Conservation (phyloP, 768 basidiomycete species). For the Psilocybe azurescens region DNA sequence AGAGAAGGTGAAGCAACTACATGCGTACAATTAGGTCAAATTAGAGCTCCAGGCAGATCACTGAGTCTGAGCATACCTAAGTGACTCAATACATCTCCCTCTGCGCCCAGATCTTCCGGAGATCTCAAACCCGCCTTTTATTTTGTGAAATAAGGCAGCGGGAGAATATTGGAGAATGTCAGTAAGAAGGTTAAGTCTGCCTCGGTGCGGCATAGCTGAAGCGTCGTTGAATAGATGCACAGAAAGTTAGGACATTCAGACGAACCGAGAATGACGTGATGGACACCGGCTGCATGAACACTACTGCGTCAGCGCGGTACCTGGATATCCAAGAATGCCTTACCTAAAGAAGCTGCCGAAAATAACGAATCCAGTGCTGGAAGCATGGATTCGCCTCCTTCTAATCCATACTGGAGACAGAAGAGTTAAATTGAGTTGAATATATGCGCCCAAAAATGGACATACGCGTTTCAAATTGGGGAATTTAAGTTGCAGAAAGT, state of each 20-base stretch:
- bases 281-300: conserved; percentile 55
- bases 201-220: conserved; percentile 84
- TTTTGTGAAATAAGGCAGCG: conserved; percentile 82
- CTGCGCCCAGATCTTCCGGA: conserved; percentile 68
- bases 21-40: background rate
- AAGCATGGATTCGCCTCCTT: conserved; percentile 94
- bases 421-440: conserved; percentile 1
- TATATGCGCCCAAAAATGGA: background rate
- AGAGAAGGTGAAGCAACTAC: conserved; percentile 71
- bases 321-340: background rate
- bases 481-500: conserved; percentile 87
- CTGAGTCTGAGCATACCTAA: conserved; percentile 49
- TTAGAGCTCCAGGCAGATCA: background rate
- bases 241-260: background rate
- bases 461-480: conserved; percentile 81
- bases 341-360: conserved; percentile 64
- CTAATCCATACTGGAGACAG: conserved; percentile 72
- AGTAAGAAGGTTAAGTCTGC: conserved; percentile 84
- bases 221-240: background rate
- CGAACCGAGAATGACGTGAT: conserved; percentile 66
- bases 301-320: too few species aligned
- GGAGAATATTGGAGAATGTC: conserved; percentile 74
- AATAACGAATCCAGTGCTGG: conserved; percentile 86
- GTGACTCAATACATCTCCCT: conserved; percentile 91
- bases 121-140: conserved; percentile 79